These are phyloP conservation scores for Xylaria sp. DNA, from an alignment of 2,329 filamentous ascomycete genomes.

Conservation along the genomic window DNA sequence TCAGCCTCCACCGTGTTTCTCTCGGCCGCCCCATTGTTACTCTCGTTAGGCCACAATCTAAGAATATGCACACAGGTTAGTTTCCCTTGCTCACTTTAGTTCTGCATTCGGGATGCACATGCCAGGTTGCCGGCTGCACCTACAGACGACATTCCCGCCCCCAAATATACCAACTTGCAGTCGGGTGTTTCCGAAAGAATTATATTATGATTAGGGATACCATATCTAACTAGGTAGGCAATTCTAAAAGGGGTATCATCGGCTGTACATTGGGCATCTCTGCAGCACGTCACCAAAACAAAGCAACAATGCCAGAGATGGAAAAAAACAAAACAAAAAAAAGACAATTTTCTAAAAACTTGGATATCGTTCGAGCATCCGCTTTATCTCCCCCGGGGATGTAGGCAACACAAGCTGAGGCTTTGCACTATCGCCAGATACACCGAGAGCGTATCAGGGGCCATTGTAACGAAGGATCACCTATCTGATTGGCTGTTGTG, in stretches of 20 bases:
- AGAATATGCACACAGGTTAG: slow-evolving; percentile 3
- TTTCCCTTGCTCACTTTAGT: slow-evolving; percentile 8
- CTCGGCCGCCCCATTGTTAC: slow-evolving; percentile 6
- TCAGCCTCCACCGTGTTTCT: slow-evolving; percentile 24
- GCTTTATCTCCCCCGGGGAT: slow-evolving; percentile 14
- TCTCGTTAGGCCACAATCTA: slow-evolving; percentile 18
- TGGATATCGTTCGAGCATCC: slow-evolving; percentile 18
- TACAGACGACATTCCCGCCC: not conserved
- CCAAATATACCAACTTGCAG: slow-evolving; percentile 23
- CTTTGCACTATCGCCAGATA: slow-evolving; percentile 13
- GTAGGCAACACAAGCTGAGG: slow-evolving; percentile 3
- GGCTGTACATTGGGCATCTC: slow-evolving; percentile 47
- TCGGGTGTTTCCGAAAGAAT: slow-evolving; percentile 18
- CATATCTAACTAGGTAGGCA: slow-evolving; percentile 40
- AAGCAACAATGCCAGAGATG: slow-evolving; percentile 22
- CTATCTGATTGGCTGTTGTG: slow-evolving; percentile 15
- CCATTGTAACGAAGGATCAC: slow-evolving; percentile 7
- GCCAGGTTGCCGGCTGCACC: slow-evolving; percentile 34
- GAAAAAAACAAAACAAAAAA: slow-evolving; percentile 29
- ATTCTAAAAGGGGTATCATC: slow-evolving; percentile 50
- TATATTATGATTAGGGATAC: slow-evolving; percentile 40
- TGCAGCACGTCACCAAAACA: slow-evolving; percentile 41
- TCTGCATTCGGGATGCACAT: slow-evolving; percentile 38
- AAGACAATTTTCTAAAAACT: slow-evolving; percentile 25
- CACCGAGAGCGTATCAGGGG: not conserved